Conservation (phyloP, 2,329 filamentous ascomycete species). For the Phyllosticta paracitricarpa region DNA sequence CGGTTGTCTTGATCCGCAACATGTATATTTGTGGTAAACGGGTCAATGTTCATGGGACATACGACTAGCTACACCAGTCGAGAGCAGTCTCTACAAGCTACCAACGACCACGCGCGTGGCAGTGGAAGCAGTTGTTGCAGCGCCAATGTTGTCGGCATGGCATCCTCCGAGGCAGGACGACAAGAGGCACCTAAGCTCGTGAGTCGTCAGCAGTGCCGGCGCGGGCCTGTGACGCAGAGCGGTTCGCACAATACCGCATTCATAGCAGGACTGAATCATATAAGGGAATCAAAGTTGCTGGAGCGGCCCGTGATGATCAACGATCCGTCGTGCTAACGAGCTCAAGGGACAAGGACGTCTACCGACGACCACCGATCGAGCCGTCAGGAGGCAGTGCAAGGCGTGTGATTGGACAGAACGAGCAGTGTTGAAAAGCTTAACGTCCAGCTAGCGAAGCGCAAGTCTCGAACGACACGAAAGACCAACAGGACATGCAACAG, state of each 20-base stretch:
- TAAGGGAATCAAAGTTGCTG: not conserved
- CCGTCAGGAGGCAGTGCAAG: not conserved
- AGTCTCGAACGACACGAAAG: not conserved
- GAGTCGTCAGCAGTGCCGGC: not conserved
- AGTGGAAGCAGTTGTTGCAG: not conserved
- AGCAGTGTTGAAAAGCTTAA: not conserved
- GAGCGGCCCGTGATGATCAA: not conserved
- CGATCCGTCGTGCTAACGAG: not conserved
- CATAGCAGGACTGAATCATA: not conserved
- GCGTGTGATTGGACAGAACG: not conserved
- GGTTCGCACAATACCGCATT: not conserved
- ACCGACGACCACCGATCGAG: not conserved
- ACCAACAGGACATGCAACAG: not conserved
- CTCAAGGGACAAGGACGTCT: not conserved
- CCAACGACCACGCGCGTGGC: not conserved
- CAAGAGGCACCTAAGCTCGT: not conserved
- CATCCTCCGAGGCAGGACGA: not conserved
- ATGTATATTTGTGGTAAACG: not conserved
- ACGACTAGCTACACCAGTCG: not conserved
- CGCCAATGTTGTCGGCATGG: not conserved
- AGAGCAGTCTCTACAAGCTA: not conserved
- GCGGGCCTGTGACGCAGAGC: not conserved
- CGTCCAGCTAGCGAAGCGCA: not conserved
- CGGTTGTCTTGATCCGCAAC: not conserved
- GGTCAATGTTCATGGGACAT: not conserved